Evolutionary conservation across 164 flowering plant species (phyloP).

Genomic region (Buxus sempervirens): DNA sequence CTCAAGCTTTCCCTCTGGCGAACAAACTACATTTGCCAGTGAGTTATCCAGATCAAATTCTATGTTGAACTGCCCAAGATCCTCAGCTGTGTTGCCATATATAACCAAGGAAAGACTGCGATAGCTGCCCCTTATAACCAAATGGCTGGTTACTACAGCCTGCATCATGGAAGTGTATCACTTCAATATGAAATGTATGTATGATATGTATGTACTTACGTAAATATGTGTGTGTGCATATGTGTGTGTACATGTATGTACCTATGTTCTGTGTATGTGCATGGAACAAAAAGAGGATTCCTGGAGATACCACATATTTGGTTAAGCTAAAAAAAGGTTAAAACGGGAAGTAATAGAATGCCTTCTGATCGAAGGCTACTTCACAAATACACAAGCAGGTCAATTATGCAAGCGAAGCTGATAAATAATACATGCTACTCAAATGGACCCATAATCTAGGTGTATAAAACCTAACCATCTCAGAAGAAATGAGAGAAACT

Average conservation of each 20-base stretch:
- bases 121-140: constrained; percentile 94
- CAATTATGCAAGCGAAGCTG: neutral
- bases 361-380: neutral
- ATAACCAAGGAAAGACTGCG: constrained; percentile 91
- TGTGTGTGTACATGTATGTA: too few relatives aligned
- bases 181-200: neutral
- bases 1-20: constrained; percentile 80
- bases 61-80: constrained; percentile 91
- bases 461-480: too few relatives aligned
- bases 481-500: too few relatives aligned
- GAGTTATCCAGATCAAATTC: constrained; percentile 87
- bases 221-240: too few relatives aligned
- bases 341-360: neutral
- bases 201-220: neutral
- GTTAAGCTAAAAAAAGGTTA: neutral
- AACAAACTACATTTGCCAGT: constrained; percentile 61
- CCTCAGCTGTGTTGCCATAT: constrained; percentile 95
- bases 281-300: too few relatives aligned
- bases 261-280: too few relatives aligned
- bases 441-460: too few relatives aligned
- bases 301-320: neutral
- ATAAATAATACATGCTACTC: neutral
- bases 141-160: constrained; percentile 94
- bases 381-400: neutral
- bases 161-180: constrained; percentile 31